Base-by-base conservation (phyloP, 1,284 basidiomycete species). In the Cryptococcus sp. region DNA sequence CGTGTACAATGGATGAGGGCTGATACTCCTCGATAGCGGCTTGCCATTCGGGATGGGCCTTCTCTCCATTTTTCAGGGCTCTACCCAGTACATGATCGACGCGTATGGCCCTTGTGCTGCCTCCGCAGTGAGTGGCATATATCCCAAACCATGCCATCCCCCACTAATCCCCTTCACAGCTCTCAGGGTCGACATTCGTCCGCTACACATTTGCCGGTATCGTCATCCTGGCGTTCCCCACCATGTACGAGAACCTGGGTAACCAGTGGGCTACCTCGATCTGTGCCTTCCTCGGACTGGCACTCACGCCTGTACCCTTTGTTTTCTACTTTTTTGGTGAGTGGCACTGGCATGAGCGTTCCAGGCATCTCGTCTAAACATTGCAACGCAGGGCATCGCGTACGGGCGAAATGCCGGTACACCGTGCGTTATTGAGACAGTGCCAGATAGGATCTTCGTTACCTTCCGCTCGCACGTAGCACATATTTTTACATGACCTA, bases 81-180 rank as follows among this genome's bases (percentile, higher is more conserved):
- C 58, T 12, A 63, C 55, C 44, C 66, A 63, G 42, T 68, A 68
- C 43, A 51, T 68, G 43, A 66, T 66, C 21, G 66, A 68, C 45
- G 64, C 62, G 3, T 68, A 68, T 56, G 66, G 66, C 5, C 62
- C 60, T n/a, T 64, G 51, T 50, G 66, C 66, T 0, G 56, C 66
- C 20, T 64, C 62, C 37, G 66, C 64, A 4, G 66, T 68, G 56
- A 63, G 66, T 59, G 23, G 2, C 6, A 33, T 33, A 23, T n/a
- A 2, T 38, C 33, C 20, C 35, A 28, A 50, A 18, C 4, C 9
- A 21, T 44, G 15, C 36, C 23, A 36, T 13, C 3, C 28, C 1
- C n/a, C 13, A 23, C 47, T 46, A 2, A 50, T 21, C 21, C 42
- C 20, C 18, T 23, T 37, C 15, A 3, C 45, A 67, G 64, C 56